phyloP scores from a whole-genome alignment of 768 basidiomycete genomes.

The Boletus subparvulus region DNA sequence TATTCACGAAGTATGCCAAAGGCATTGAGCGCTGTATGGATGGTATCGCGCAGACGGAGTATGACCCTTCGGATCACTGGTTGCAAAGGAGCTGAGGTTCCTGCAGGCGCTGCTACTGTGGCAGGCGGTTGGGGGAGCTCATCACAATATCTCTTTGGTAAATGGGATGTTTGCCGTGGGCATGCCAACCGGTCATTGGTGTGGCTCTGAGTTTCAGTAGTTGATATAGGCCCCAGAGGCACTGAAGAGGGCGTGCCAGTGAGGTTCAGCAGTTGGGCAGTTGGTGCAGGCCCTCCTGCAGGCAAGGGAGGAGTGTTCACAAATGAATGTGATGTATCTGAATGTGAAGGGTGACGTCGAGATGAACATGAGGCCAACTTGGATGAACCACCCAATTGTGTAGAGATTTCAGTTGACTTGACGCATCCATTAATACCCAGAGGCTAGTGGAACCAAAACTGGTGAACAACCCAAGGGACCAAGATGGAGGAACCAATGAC shows the following conservation, averaged over 20 bases:
- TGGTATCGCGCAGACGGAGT: background rate
- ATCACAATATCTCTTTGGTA: background rate
- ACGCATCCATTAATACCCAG: too few relatives aligned
- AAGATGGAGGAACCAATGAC: background rate
- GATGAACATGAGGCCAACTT: too few relatives aligned
- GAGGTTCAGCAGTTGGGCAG: too few relatives aligned
- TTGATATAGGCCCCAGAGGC: background rate
- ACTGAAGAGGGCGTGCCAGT: too few relatives aligned
- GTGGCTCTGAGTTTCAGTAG: background rate
- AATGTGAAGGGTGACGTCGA: too few relatives aligned
- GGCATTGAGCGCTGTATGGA: background rate
- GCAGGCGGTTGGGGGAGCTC: background rate
- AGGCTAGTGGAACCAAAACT: background rate
- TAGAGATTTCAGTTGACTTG: too few relatives aligned
- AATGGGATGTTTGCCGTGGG: background rate
- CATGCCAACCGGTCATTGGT: background rate
- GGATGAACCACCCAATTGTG: too few relatives aligned
- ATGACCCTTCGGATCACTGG: background rate
- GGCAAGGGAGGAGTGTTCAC: too few relatives aligned
- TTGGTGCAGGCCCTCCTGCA: too few relatives aligned
- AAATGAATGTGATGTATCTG: too few relatives aligned
- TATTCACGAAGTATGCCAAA: background rate
- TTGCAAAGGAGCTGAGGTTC: background rate
- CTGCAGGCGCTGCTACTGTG: background rate
- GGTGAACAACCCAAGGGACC: too few relatives aligned